These are phyloP conservation scores for Xylaria flabelliformis DNA, from an alignment of 495 filamentous ascomycete genomes.

Conservation along the genomic window DNA sequence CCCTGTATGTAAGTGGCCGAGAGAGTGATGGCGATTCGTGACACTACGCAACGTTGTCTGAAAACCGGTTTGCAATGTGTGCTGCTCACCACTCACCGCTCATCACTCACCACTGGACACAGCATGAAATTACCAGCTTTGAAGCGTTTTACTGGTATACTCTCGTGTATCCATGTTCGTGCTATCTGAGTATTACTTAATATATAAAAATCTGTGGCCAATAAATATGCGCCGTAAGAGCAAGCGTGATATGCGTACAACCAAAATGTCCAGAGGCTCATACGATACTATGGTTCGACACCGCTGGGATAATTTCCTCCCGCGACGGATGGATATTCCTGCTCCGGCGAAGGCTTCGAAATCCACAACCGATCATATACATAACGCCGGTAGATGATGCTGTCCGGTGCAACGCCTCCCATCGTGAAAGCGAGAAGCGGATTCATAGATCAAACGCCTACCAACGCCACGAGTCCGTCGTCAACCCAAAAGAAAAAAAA, in stretches of 20 bases:
- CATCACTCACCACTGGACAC: neutral
- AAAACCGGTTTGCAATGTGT: neutral
- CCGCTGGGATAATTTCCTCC: neutral
- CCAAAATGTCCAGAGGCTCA: neutral
- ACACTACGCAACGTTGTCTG: neutral
- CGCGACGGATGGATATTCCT: neutral
- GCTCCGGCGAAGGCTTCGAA: neutral
- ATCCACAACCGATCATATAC: neutral
- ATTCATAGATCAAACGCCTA: neutral
- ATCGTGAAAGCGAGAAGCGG: neutral
- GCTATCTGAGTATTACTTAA: neutral
- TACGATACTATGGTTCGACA: neutral
- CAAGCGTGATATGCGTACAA: conserved; percentile 3
- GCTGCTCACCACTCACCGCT: neutral
- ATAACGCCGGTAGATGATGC: conserved; percentile 9
- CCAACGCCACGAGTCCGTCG: neutral
- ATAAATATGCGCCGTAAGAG: neutral
- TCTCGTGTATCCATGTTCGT: neutral
- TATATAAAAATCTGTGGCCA: neutral
- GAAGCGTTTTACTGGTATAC: neutral
- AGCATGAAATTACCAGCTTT: neutral
- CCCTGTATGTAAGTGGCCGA: neutral
- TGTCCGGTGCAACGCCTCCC: neutral
- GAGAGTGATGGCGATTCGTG: neutral
- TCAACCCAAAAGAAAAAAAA: neutral